Percentiles rank a stretch among this genome's conserved stretches.
Conservation (phyloP, 352 stramenopile species). For the Phytophthora pluvialis region DNA sequence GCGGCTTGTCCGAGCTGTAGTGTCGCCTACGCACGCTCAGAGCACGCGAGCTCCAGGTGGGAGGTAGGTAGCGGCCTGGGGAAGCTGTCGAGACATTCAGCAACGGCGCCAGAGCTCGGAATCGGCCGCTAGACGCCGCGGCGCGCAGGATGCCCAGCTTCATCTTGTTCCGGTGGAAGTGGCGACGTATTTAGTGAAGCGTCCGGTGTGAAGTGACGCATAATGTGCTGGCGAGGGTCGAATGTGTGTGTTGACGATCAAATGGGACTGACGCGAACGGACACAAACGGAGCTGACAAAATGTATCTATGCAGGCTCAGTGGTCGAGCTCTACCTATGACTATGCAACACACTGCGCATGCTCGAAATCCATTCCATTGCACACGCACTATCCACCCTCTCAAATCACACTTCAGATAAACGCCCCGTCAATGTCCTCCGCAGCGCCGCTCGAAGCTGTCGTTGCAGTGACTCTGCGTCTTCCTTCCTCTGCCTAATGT, state of each 20-base stretch:
- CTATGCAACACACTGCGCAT: conserved; percentile 23
- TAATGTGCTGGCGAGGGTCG: not conserved
- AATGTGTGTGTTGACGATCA: not conserved
- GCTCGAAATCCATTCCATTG: conserved; percentile 47
- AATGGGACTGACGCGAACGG: conserved; percentile 13
- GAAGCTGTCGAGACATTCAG: conserved; percentile 7
- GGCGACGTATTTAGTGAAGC: conserved; percentile 2
- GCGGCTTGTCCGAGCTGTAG: conserved; percentile 20
- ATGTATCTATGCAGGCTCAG: conserved; percentile 35
- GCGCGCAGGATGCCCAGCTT: conserved; percentile 20
- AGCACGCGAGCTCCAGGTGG: not conserved
- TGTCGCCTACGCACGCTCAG: conserved; percentile 9
- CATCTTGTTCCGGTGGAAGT: conserved; percentile 13
- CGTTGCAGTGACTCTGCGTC: conserved; percentile 8
- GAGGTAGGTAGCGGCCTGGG: conserved; percentile 6
- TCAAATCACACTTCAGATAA: conserved; percentile 39
- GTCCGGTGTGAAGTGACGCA: conserved; percentile 12
- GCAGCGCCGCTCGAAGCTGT: conserved; percentile 17
- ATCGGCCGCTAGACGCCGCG: conserved; percentile 15
- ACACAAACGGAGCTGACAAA: conserved; percentile 18
- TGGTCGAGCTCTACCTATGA: conserved; percentile 12
- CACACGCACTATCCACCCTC: conserved; percentile 42
- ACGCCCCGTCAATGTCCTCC: conserved; percentile 26
- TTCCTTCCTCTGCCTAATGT: conserved; percentile 36
- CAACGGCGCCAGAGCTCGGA: not conserved